Conservation (phyloP, 2,329 filamentous ascomycete species). For the Diaporthe velutina region DNA sequence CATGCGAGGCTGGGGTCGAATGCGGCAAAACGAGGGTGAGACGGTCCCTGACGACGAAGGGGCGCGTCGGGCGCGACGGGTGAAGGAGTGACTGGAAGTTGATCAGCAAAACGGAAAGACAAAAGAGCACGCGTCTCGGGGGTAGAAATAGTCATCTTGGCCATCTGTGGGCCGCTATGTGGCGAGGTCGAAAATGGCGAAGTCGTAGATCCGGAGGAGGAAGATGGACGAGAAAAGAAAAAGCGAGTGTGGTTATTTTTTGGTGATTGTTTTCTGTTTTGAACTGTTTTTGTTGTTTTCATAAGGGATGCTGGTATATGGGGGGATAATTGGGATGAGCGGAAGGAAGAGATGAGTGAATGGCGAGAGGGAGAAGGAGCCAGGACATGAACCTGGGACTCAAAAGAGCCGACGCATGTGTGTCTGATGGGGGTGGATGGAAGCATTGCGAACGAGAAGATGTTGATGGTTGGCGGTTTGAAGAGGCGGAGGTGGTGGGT, state of each 20-base stretch:
- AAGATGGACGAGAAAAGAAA: neutral
- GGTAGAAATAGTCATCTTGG: neutral
- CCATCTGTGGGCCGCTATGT: slow-evolving; percentile 3
- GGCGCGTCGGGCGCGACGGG: slow-evolving; percentile 21
- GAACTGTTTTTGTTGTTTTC: slow-evolving; percentile 32
- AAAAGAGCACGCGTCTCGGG: neutral
- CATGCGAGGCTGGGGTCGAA: neutral
- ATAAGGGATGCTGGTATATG: slow-evolving; percentile 30
- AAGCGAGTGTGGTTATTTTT: slow-evolving; percentile 16
- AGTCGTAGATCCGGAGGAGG: neutral
- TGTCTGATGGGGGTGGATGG: neutral
- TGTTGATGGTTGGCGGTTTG: neutral
- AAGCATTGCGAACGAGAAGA: slow-evolving; percentile 4
- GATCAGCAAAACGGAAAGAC: neutral
- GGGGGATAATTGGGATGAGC: neutral
- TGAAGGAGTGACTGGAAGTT: neutral
- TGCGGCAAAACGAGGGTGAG: slow-evolving; percentile 16
- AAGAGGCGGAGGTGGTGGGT: neutral
- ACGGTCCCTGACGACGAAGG: slow-evolving; percentile 12
- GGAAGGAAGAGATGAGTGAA: neutral
- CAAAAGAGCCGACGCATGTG: slow-evolving; percentile 12
- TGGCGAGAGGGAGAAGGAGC: neutral
- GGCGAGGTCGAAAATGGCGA: slow-evolving; percentile 4
- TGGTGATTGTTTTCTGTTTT: slow-evolving; percentile 22
- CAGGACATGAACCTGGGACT: slow-evolving; percentile 30